Base-by-base conservation (phyloP, 805 yeast genomes). In the Myxozyma lipomycoides region DNA sequence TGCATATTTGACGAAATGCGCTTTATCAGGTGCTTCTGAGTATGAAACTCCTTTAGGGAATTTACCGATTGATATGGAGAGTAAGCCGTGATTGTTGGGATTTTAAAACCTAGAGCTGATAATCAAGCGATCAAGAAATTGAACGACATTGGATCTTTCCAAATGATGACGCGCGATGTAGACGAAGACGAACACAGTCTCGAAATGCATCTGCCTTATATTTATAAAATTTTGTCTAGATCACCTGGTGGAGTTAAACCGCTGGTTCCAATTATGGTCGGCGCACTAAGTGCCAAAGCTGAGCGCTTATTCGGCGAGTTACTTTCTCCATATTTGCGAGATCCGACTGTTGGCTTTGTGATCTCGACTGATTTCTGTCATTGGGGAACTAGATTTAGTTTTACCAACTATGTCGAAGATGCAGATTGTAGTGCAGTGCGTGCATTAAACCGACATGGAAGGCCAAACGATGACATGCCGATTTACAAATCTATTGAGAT, bases 351-450 rank as follows among this genome's bases (percentile, higher is more conserved):
- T 60, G 82, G 87, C 1, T 86, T 93, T 66, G 79, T 87, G 15
- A 75, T 93, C 3, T 85, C 95, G 64, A 79, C 91, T 1, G 98
- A 93, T 70, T 93, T 93, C 62, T 90, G 97, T 64, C 98, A 93
- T 65, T 93, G 98, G 98, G 78, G 78, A 6, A 51, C 68, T 12
- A 64, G 78, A 15, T 75, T 75, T 50, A 73, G 71, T 9, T 75
- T 71, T 56, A 73, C 78, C 12, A 62, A 64, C 51, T 73, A 72
- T 52, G 56, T 66, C 21, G 52, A 57, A n/a, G 61, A 52, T 23
- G 28, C 37, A 18, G 39, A 40, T 21, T 47, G 58, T 30, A 28
- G 23, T 24, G 25, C 38, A 3, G 51, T 53, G 12, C 45, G 50
- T 4, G 3, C 47, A 17, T 17, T 45, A 9, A 30, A 39, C 21